phyloP scores from a whole-genome alignment of 306 rosid species.

The Gynostemma pentaphyllum region DNA sequence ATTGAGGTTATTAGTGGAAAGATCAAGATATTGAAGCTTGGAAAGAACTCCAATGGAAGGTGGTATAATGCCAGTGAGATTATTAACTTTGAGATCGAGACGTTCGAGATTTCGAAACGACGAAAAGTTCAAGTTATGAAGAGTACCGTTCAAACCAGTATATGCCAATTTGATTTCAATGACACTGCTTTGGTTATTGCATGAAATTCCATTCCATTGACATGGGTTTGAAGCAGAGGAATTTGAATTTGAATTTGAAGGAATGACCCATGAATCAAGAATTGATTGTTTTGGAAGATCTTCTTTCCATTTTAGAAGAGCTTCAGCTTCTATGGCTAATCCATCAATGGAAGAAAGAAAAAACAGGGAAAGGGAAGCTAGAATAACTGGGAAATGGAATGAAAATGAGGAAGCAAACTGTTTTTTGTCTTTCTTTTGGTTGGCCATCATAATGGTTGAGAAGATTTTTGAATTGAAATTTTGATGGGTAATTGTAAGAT shows the following conservation, averaged over 20 bases:
- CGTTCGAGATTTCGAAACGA: conserved; percentile 43
- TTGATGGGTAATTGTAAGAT: too few species aligned
- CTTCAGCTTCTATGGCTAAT: conserved; percentile 20
- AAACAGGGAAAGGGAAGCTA: not conserved
- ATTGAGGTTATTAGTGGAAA: conserved; percentile 30
- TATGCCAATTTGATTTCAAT: conserved; percentile 27
- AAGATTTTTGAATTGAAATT: too few species aligned
- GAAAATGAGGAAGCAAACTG: too few species aligned
- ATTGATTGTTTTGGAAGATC: conserved; percentile 37
- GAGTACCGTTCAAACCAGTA: conserved; percentile 39
- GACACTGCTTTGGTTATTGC: conserved; percentile 24
- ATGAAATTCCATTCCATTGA: conserved; percentile 40
- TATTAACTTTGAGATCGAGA: conserved; percentile 39
- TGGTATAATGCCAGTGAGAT: conserved; percentile 39
- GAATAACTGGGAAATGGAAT: too few species aligned
- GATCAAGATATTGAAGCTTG: conserved; percentile 43
- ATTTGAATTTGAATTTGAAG: conserved; percentile 5
- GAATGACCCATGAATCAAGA: conserved; percentile 27
- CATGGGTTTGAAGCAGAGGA: conserved; percentile 27
- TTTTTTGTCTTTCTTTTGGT: too few species aligned
- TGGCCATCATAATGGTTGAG: too few species aligned
- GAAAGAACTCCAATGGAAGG: conserved; percentile 29
- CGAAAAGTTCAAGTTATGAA: conserved; percentile 32
- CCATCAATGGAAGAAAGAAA: not conserved
- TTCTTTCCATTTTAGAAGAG: conserved; percentile 38